These are phyloP conservation scores for Magnolia officinalis DNA, from an alignment of 164 flowering plant species.

Conservation along the genomic window DNA sequence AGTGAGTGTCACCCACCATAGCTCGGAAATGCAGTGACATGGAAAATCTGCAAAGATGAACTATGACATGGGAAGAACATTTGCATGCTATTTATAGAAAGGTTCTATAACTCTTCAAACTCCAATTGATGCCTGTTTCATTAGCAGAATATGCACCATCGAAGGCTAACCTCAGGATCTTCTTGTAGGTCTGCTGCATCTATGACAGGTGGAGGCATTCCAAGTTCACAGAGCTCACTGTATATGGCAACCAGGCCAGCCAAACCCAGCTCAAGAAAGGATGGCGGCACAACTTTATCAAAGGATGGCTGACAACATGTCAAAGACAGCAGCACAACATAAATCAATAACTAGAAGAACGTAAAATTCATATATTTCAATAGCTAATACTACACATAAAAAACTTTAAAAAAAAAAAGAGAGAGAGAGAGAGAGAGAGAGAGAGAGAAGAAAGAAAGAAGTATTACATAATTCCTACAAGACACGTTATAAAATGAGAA, in stretches of 20 bases:
- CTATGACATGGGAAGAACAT: background rate
- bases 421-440: too few relatives aligned
- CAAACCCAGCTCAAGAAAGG: constrained; percentile 74
- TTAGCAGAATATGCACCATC: background rate
- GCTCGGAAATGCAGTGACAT: background rate
- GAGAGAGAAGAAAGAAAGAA: background rate
- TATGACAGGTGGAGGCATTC: constrained; percentile 66
- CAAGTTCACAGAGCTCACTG: constrained; percentile 66
- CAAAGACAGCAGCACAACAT: constrained; percentile 6
- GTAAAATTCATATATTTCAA: background rate
- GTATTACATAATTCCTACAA: background rate
- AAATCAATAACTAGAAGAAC: background rate
- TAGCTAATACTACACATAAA: background rate
- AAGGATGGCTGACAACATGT: constrained; percentile 67
- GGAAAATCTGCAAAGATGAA: background rate
- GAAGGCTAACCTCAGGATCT: constrained; percentile 69
- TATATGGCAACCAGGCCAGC: constrained; percentile 61
- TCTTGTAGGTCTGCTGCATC: constrained; percentile 75
- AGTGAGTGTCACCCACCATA: background rate
- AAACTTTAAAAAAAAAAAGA: background rate
- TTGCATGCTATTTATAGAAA: background rate
- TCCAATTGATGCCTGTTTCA: background rate
- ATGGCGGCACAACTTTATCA: constrained; percentile 69
- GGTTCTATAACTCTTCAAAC: background rate
- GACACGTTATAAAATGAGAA: background rate